A percentile compares a stretch with the other conserved stretches of the same genome.
Conservation (phyloP, 495 filamentous ascomycete genomes). For the Penicillium desertorum region DNA sequence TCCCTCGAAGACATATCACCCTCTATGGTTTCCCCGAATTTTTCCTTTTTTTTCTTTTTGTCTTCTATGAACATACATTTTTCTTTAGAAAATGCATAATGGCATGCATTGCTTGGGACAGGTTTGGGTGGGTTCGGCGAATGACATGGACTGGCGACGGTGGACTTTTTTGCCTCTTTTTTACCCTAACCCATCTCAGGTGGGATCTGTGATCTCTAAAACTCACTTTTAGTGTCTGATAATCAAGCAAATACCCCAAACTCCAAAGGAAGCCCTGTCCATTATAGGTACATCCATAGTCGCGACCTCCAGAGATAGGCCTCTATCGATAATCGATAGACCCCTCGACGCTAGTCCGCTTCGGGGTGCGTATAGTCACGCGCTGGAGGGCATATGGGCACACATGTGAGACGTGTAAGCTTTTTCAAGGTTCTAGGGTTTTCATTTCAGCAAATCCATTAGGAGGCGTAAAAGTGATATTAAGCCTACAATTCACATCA, state of each 20-base stretch:
- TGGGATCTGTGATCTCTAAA: slow-evolving; percentile 14
- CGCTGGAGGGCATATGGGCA: background rate
- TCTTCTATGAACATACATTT: slow-evolving; percentile 34
- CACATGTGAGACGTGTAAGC: background rate
- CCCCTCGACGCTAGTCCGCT: slow-evolving; percentile 2
- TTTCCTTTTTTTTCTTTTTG: slow-evolving; percentile 12
- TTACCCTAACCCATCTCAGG: slow-evolving; percentile 7
- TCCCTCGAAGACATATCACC: slow-evolving; percentile 10
- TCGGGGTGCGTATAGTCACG: background rate
- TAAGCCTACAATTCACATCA: background rate
- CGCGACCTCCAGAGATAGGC: background rate
- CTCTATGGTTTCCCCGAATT: background rate
- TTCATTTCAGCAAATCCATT: background rate
- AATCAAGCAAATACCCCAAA: slow-evolving; percentile 12
- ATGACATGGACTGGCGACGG: slow-evolving; percentile 32
- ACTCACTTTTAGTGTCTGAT: slow-evolving; percentile 10
- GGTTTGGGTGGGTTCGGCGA: slow-evolving; percentile 30
- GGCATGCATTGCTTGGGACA: slow-evolving; percentile 37
- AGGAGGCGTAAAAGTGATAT: background rate
- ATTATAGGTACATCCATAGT: background rate
- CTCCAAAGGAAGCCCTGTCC: background rate
- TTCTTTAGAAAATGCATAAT: slow-evolving; percentile 39
- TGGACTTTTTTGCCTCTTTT: slow-evolving; percentile 25
- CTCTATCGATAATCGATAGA: slow-evolving; percentile 2
- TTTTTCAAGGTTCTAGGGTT: background rate